phyloP scores from a whole-genome alignment of 2,329 filamentous ascomycete genomes.

The Exutisphaerella laricina region DNA sequence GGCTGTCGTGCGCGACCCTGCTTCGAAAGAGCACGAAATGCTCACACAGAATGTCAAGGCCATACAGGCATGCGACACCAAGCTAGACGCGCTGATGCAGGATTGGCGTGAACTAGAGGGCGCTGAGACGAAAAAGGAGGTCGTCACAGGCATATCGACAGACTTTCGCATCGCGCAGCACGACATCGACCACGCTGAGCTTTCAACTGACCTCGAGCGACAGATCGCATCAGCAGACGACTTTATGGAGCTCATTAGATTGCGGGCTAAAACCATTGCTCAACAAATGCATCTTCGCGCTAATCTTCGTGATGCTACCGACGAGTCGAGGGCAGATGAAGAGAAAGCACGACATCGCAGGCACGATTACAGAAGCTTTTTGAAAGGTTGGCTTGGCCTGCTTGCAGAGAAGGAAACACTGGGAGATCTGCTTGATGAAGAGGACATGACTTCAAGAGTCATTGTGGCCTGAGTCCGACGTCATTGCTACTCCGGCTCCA shows the following conservation, averaged over 20 bases:
- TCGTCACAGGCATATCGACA: constrained; percentile 15
- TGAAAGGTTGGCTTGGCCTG: constrained; percentile 63
- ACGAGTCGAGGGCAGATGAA: constrained; percentile 45
- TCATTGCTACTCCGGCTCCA: too few species aligned
- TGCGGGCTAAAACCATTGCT: constrained; percentile 38
- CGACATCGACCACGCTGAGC: constrained; percentile 33
- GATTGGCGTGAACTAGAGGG: constrained; percentile 41
- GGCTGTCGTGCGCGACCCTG: constrained; percentile 64
- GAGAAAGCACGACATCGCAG: constrained; percentile 51
- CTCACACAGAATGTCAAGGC: constrained; percentile 42
- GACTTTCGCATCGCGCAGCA: constrained; percentile 25
- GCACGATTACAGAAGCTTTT: constrained; percentile 57
- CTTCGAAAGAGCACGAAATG: constrained; percentile 43
- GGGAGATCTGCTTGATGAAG: constrained; percentile 21
- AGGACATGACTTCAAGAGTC: neutral
- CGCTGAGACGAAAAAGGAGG: constrained; percentile 20
- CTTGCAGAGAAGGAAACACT: constrained; percentile 63
- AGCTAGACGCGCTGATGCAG: constrained; percentile 36
- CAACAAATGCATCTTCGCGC: constrained; percentile 42
- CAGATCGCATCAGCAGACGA: constrained; percentile 8
- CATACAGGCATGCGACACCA: constrained; percentile 37
- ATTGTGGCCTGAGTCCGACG: neutral
- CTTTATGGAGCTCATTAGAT: constrained; percentile 31
- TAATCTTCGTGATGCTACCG: constrained; percentile 13
- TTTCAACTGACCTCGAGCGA: constrained; percentile 11